phyloP scores from a whole-genome alignment of 768 basidiomycete genomes.

The Pleurotus ostreatus region DNA sequence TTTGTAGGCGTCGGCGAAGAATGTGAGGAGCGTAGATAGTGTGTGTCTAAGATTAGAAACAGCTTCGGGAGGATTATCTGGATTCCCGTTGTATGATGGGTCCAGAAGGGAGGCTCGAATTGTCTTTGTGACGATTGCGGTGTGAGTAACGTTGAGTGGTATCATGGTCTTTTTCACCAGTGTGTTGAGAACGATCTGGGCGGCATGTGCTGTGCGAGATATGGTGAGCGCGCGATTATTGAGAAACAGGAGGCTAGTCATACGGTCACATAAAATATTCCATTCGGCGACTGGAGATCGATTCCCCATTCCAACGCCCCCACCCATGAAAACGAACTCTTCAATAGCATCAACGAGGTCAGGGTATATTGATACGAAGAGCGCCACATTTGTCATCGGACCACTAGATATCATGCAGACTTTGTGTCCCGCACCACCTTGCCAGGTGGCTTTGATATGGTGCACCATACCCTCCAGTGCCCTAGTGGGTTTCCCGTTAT shows the following conservation, averaged over 20 bases:
- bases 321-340: conserved; percentile 86
- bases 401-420: conserved; percentile 74
- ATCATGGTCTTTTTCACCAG: conserved; percentile 73
- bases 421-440: conserved; percentile 52
- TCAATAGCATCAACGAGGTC: conserved; percentile 53
- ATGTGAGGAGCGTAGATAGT: conserved; percentile 69
- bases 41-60: conserved; percentile 58
- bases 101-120: conserved; percentile 52
- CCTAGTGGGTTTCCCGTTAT: conserved; percentile 36
- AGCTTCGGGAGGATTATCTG: conserved; percentile 27
- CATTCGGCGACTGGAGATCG: conserved; percentile 78
- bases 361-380: conserved; percentile 56
- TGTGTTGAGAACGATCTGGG: conserved; percentile 73
- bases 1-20: conserved; percentile 71
- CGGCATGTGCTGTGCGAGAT: conserved; percentile 59
- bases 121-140: conserved; percentile 63
- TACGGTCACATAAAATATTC: conserved; percentile 81
- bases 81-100: conserved; percentile 18
- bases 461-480: conserved; percentile 71
- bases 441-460: conserved; percentile 52
- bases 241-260: conserved; percentile 19
- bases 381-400: conserved; percentile 75
- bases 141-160: conserved; percentile 86
- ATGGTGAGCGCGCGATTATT: background rate
- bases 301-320: conserved; percentile 84